Evolutionary conservation across 2,329 filamentous ascomycete species (phyloP).

Genomic region (Aspergillus sojae): DNA sequence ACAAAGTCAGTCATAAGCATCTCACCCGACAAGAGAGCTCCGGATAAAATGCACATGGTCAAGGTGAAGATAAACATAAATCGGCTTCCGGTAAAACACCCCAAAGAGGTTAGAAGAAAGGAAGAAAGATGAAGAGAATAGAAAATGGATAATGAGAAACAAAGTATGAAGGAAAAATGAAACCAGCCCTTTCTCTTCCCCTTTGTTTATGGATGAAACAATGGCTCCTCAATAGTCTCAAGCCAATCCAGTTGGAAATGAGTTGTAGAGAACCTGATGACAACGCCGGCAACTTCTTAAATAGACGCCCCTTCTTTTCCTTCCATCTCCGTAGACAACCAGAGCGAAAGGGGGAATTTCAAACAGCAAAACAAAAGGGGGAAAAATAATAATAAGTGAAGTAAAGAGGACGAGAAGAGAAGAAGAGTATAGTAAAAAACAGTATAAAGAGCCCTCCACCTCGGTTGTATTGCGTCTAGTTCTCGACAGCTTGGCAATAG

Average conservation of each 20-base stretch:
- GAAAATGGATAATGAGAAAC: conserved; percentile 4
- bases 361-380: conserved; percentile 11
- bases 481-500: conserved; percentile 67
- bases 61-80: conserved; percentile 3
- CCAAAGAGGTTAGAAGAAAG: neutral
- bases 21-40: conserved; percentile 2
- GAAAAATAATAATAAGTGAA: conserved; percentile 12
- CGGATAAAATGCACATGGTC: neutral
- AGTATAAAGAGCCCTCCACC: neutral
- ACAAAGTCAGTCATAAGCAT: conserved; percentile 21
- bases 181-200: conserved; percentile 8
- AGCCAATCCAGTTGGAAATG: conserved; percentile 36
- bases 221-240: conserved; percentile 27
- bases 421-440: conserved; percentile 10
- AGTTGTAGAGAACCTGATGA: conserved; percentile 29
- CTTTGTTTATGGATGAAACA: conserved; percentile 11
- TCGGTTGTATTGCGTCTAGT: conserved; percentile 19
- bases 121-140: conserved; percentile 9
- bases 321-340: conserved; percentile 11
- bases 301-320: conserved; percentile 11
- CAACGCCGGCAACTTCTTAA: conserved; percentile 18
- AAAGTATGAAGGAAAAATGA: conserved; percentile 7
- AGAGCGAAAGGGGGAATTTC: neutral
- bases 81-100: neutral
- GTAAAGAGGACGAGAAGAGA: conserved; percentile 16